Evolutionary conservation across 768 basidiomycete genomes (phyloP).

Genomic region (Amanita subjunquillea): DNA sequence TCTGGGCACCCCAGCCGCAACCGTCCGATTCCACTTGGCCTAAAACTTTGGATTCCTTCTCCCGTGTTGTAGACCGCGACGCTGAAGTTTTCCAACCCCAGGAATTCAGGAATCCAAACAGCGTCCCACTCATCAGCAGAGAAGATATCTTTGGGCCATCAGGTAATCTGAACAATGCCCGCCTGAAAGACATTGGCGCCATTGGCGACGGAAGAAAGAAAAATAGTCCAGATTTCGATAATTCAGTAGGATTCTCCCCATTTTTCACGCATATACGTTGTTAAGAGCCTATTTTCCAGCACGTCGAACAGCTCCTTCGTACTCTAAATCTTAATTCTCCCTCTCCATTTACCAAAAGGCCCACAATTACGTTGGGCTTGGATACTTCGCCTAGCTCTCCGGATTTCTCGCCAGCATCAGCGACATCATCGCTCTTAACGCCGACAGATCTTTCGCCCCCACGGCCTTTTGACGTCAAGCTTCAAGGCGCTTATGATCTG

Average conservation of each 20-base stretch:
- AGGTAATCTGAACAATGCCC: conserved; percentile 20
- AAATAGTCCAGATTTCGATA: conserved; percentile 43
- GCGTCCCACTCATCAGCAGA: conserved; percentile 24
- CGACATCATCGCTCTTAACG: conserved; percentile 59
- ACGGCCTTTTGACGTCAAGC: conserved; percentile 46
- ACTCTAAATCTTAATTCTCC: conserved; percentile 76
- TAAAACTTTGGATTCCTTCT: conserved; percentile 50
- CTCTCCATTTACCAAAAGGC: conserved; percentile 35
- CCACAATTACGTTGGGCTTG: conserved; percentile 30
- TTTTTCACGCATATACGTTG: conserved; percentile 14
- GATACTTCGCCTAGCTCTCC: conserved; percentile 46
- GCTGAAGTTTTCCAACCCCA: conserved; percentile 14
- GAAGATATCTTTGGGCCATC: conserved; percentile 61
- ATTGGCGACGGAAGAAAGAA: conserved; percentile 75
- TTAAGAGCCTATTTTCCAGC: conserved; percentile 29
- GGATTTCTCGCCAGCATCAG: conserved; percentile 66
- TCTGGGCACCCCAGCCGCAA: conserved; percentile 80
- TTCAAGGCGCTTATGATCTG: conserved; percentile 42
- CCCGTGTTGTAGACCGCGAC: conserved; percentile 36
- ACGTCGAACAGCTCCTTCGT: conserved; percentile 73
- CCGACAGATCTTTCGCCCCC: conserved; percentile 68
- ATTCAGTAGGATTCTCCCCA: conserved; percentile 29
- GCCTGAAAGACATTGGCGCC: conserved; percentile 49
- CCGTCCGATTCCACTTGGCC: conserved; percentile 62
- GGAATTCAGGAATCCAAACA: conserved; percentile 16